phyloP scores from a whole-genome alignment of 179 eudicot genomes.

The Actinidia chinensis region DNA sequence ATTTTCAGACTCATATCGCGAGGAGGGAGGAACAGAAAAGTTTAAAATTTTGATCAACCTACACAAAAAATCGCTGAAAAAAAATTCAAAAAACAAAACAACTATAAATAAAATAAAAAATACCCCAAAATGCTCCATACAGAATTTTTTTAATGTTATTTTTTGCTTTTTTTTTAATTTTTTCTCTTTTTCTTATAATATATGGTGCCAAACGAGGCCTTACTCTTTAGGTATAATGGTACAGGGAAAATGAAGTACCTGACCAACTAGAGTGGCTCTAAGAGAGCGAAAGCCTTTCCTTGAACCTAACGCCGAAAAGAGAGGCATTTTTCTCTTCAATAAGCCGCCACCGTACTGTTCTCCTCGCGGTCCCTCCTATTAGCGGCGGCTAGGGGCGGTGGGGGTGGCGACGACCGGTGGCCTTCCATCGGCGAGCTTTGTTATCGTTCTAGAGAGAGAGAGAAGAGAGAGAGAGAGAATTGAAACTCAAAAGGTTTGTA shows the following conservation, averaged over 20 bases:
- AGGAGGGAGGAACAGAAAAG: no score
- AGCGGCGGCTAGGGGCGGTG: neutral
- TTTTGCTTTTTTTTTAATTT: no score
- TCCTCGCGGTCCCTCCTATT: neutral
- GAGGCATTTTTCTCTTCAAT: slow-evolving; percentile 30
- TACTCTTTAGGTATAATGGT: no score
- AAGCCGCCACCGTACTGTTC: slow-evolving; percentile 4
- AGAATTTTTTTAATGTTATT: no score
- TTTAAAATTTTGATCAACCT: no score
- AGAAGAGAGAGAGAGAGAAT: neutral
- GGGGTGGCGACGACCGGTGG: slow-evolving; percentile 4
- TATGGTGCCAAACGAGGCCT: no score
- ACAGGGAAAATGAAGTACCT: slow-evolving; percentile 25
- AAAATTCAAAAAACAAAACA: no score
- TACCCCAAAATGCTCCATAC: no score
- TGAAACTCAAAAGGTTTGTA: neutral
- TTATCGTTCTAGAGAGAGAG: neutral
- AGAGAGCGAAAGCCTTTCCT: slow-evolving; percentile 36
- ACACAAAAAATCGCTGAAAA: no score
- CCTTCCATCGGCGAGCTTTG: slow-evolving; percentile 6
- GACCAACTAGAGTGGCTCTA: slow-evolving; percentile 47
- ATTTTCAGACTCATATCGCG: no score
- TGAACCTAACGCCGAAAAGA: slow-evolving; percentile 32
- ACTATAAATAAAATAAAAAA: no score
- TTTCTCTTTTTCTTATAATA: no score